Conservation (phyloP, 2,329 filamentous ascomycete species). For the Microcera coccophila region DNA sequence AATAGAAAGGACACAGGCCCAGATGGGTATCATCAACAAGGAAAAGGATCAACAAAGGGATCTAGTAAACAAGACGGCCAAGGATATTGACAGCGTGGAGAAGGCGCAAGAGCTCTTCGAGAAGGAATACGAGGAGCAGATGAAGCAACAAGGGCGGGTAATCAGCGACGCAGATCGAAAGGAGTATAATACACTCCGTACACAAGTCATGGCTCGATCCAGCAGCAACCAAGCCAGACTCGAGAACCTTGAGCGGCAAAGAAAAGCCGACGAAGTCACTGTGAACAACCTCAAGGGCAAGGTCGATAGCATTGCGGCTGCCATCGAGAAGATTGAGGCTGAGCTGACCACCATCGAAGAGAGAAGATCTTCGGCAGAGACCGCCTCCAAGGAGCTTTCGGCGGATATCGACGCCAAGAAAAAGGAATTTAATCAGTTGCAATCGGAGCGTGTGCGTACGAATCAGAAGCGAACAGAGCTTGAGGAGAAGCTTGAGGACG, state of each 20-base stretch:
- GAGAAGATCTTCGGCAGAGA: slow-evolving; percentile 60
- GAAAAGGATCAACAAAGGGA: slow-evolving; percentile 70
- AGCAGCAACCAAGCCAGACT: slow-evolving; percentile 77
- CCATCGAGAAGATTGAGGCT: slow-evolving; percentile 67
- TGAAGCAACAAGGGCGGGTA: slow-evolving; percentile 82
- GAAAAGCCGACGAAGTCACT: slow-evolving; percentile 87
- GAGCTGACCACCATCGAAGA: slow-evolving; percentile 68
- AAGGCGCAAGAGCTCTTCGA: slow-evolving; percentile 89
- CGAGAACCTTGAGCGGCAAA: slow-evolving; percentile 80
- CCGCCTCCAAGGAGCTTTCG: slow-evolving; percentile 62
- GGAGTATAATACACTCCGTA: slow-evolving; percentile 80
- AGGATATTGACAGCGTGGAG: slow-evolving; percentile 77
- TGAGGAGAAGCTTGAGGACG: slow-evolving; percentile 84
- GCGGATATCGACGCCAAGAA: slow-evolving; percentile 83
- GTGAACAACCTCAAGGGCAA: slow-evolving; percentile 86
- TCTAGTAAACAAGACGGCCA: slow-evolving; percentile 69
- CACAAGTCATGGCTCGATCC: slow-evolving; percentile 79
- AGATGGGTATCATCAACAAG: slow-evolving; percentile 67
- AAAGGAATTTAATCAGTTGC: slow-evolving; percentile 80
- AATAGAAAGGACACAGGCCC: slow-evolving; percentile 62
- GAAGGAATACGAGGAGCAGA: slow-evolving; percentile 76
- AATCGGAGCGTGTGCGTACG: slow-evolving; percentile 76
- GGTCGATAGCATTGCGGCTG: slow-evolving; percentile 72
- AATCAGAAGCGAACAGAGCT: slow-evolving; percentile 82
- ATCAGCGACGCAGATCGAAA: slow-evolving; percentile 82